phyloP scores from a whole-genome alignment of 2,329 filamentous ascomycete genomes.

The Penicillium brevicompactum region DNA sequence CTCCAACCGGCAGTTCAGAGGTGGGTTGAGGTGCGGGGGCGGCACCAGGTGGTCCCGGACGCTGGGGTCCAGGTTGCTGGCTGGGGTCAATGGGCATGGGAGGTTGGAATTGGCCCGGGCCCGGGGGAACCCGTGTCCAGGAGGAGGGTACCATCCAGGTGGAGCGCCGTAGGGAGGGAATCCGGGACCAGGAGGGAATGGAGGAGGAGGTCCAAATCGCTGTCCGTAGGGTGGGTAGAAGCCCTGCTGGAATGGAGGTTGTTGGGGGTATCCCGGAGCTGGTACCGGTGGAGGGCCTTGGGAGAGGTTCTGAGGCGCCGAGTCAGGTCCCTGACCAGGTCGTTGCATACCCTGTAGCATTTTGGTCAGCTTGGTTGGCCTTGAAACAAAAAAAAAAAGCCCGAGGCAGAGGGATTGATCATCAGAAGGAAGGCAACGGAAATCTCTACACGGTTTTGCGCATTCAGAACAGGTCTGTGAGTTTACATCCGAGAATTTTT shows the following conservation, averaged over 20 bases:
- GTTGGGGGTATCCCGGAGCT: conserved; percentile 44
- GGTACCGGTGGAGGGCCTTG: conserved; percentile 45
- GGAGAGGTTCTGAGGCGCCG: conserved; percentile 37
- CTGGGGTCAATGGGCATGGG: conserved; percentile 60
- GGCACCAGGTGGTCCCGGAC: conserved; percentile 32
- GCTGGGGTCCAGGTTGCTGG: conserved; percentile 42
- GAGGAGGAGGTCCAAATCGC: conserved; percentile 51
- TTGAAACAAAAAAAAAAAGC: background rate
- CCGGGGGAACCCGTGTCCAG: conserved; percentile 72
- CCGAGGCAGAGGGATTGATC: conserved; percentile 24
- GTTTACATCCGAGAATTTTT: conserved; percentile 99
- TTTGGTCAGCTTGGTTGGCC: conserved; percentile 22
- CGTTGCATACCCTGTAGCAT: conserved; percentile 45
- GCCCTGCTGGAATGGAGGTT: conserved; percentile 44
- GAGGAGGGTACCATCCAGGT: conserved; percentile 74
- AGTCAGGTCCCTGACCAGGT: conserved; percentile 28
- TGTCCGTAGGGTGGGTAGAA: conserved; percentile 51
- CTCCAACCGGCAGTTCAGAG: conserved; percentile 47
- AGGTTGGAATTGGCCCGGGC: conserved; percentile 66
- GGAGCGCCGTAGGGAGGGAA: conserved; percentile 77
- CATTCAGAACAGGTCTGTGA: conserved; percentile 75
- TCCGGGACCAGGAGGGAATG: conserved; percentile 61
- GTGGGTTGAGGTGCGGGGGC: conserved; percentile 39
- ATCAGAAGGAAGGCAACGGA: conserved; percentile 99
- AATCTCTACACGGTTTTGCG: conserved; percentile 95